Conservation (phyloP, 2,329 filamentous ascomycete genomes). For the Lasiodiplodia gonubiensis region DNA sequence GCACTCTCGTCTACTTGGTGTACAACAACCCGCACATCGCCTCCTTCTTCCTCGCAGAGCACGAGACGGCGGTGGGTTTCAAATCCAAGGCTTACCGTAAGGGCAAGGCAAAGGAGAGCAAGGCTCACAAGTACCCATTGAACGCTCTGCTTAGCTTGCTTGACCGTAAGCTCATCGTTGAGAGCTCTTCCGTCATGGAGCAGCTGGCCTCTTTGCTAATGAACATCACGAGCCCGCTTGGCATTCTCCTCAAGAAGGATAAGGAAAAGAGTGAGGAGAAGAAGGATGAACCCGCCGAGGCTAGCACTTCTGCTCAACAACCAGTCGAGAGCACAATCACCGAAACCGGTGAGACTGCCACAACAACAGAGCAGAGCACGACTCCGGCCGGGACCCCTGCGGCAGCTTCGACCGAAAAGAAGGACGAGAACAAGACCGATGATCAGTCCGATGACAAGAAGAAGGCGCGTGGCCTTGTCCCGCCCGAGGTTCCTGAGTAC, state of each 20-base stretch:
- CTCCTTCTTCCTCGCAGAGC: slow-evolving; percentile 91
- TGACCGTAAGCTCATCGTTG: slow-evolving; percentile 93
- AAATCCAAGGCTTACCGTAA: slow-evolving; percentile 81
- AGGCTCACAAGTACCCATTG: slow-evolving; percentile 84
- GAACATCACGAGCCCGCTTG: slow-evolving; percentile 84
- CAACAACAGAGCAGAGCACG: slow-evolving; percentile 45
- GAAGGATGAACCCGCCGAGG: slow-evolving; percentile 48
- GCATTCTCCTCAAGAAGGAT: slow-evolving; percentile 79
- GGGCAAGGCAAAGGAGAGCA: slow-evolving; percentile 85
- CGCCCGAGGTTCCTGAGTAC: slow-evolving; percentile 83
- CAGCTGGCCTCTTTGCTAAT: slow-evolving; percentile 85
- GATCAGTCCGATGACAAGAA: slow-evolving; percentile 62
- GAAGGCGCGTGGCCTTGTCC: slow-evolving; percentile 69
- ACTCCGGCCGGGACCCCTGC: slow-evolving; percentile 25
- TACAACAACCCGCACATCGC: slow-evolving; percentile 85
- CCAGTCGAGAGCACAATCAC: slow-evolving; percentile 30
- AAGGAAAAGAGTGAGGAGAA: slow-evolving; percentile 68
- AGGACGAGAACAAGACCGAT: slow-evolving; percentile 42
- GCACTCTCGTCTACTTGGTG: slow-evolving; percentile 81
- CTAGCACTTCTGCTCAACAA: slow-evolving; percentile 34
- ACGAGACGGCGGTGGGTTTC: slow-evolving; percentile 77
- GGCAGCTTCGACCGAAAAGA: slow-evolving; percentile 39
- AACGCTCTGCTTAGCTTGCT: slow-evolving; percentile 88
- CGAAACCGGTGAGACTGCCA: slow-evolving; percentile 34
- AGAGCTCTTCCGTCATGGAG: slow-evolving; percentile 97